Conservation (phyloP, 495 filamentous ascomycete species). For the Xylaria flabelliformis region DNA sequence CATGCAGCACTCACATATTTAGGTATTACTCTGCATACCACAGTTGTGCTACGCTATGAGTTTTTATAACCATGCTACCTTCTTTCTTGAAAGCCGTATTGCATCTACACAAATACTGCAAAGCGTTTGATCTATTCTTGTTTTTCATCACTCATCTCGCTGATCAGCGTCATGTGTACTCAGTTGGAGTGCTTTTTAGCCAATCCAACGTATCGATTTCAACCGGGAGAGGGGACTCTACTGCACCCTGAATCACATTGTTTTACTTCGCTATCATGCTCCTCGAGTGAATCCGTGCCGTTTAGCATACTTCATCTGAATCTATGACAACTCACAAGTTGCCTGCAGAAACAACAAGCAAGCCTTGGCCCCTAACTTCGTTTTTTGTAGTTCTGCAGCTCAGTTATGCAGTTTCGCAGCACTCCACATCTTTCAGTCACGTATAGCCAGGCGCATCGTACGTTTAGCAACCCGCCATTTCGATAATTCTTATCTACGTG, state of each 20-base stretch:
- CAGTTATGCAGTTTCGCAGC: neutral
- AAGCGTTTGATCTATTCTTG: neutral
- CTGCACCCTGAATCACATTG: neutral
- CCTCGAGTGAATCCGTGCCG: neutral
- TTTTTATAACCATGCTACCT: neutral
- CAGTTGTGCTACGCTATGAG: neutral
- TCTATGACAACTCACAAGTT: neutral
- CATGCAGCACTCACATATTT: slow-evolving; percentile 1
- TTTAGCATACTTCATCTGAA: neutral
- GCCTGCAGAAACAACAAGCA: slow-evolving; percentile 6
- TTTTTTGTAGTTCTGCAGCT: neutral
- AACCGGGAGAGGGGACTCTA: neutral
- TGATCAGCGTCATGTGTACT: neutral
- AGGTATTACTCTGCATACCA: neutral
- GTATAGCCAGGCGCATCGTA: neutral
- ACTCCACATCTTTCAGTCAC: neutral
- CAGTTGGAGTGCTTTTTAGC: neutral
- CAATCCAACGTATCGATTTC: neutral
- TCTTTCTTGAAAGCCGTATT: neutral
- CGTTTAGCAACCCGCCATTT: neutral
- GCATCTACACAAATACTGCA: neutral
- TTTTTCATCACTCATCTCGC: neutral
- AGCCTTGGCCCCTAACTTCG: neutral
- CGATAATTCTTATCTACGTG: neutral
- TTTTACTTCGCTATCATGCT: neutral